phyloP scores from a whole-genome alignment of 2,329 filamentous ascomycete species.

The Leptographium flavum region DNA sequence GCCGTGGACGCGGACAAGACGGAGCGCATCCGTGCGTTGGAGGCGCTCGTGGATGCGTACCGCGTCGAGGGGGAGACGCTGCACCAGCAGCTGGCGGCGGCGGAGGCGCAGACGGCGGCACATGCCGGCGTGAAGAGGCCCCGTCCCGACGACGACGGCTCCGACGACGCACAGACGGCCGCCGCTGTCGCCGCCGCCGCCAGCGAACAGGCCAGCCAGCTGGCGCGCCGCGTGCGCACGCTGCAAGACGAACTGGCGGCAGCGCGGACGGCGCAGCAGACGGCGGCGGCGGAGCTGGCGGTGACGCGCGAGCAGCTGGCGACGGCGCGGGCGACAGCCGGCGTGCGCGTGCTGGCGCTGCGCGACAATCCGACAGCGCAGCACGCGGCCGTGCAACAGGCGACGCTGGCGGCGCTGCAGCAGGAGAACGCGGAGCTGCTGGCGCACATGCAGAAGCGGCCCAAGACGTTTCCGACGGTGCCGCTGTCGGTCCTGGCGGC shows the following conservation, averaged over 20 bases:
- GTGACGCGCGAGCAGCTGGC: conserved; percentile 61
- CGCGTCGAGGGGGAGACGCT: conserved; percentile 64
- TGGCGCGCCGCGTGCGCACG: conserved; percentile 76
- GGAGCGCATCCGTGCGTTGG: conserved; percentile 41
- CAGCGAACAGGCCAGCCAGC: conserved; percentile 62
- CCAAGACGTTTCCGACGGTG: conserved; percentile 43
- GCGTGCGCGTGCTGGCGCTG: conserved; percentile 72
- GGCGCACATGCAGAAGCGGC: conserved; percentile 40
- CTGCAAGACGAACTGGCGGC: conserved; percentile 64
- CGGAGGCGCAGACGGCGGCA: conserved; percentile 28
- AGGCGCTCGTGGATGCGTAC: conserved; percentile 77
- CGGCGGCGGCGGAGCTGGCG: conserved; percentile 63
- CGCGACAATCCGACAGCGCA: conserved; percentile 87
- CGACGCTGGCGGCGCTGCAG: conserved; percentile 62
- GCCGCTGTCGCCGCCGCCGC: conserved; percentile 29
- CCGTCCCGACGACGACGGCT: conserved; percentile 44
- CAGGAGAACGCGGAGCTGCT: conserved; percentile 77
- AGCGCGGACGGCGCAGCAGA: conserved; percentile 52
- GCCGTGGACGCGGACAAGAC: conserved; percentile 62
- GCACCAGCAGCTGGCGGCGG: conserved; percentile 56
- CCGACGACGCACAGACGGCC: conserved; percentile 27
- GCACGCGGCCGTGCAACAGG: conserved; percentile 68
- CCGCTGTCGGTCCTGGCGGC: conserved; percentile 65
- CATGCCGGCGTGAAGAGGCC: conserved; percentile 46
- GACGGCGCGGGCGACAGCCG: conserved; percentile 48